Conservation (phyloP, 306 rosid species). For the Vachellia pachyceras region DNA sequence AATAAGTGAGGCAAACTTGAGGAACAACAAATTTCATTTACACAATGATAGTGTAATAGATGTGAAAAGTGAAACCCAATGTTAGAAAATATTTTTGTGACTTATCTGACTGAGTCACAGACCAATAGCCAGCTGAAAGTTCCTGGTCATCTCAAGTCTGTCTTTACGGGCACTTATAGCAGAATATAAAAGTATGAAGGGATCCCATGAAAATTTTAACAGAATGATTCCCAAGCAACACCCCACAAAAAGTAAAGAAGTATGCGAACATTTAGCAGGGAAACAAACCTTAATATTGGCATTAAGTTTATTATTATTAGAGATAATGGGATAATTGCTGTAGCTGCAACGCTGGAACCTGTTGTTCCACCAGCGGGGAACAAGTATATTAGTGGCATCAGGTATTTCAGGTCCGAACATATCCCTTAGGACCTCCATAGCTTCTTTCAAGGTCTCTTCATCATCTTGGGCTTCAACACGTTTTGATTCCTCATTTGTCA, state of each 20-base stretch:
- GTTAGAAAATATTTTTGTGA: not conserved
- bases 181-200: slow-evolving; percentile 27
- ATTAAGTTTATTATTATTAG: slow-evolving; percentile 50
- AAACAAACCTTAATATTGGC: slow-evolving; percentile 71
- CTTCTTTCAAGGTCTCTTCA: slow-evolving; percentile 75
- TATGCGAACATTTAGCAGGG: not conserved
- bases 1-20: too few relatives aligned
- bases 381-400: slow-evolving; percentile 77
- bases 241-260: not conserved
- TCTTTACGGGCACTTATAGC: slow-evolving; percentile 19
- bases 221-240: slow-evolving; percentile 3
- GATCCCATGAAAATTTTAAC: slow-evolving; percentile 1
- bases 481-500: slow-evolving; percentile 93
- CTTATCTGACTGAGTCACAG: not conserved
- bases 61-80: not conserved
- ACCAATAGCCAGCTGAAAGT: slow-evolving; percentile 27
- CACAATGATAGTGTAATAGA: not conserved
- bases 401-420: slow-evolving; percentile 88
- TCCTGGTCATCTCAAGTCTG: slow-evolving; percentile 40
- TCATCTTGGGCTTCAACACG: slow-evolving; percentile 91
- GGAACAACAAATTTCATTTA: not conserved
- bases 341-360: slow-evolving; percentile 96
- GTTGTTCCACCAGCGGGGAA: slow-evolving; percentile 93
- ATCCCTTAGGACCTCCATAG: slow-evolving; percentile 83
- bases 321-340: slow-evolving; percentile 83